Base-by-base conservation (phyloP, 1,139 yeast species). In the Petasospora rhodanensis region DNA sequence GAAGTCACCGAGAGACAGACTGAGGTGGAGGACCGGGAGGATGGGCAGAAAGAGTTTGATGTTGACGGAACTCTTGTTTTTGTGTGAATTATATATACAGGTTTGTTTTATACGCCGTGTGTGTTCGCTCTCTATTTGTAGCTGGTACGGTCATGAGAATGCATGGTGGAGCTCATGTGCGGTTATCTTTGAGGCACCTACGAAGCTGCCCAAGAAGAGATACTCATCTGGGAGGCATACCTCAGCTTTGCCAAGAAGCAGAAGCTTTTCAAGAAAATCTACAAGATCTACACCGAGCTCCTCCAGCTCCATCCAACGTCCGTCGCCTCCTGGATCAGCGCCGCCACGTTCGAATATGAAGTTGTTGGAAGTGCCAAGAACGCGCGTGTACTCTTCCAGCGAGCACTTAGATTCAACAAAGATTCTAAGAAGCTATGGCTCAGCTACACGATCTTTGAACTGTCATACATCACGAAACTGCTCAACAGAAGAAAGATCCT, bases 271-370 rank as follows among this genome's bases (percentile, higher is more conserved):
- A 81, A 83, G 48, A 80, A 80, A 28, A 76, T 86, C n/a, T 87
- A 85, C 55, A 79, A 76, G 46, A 78, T 86, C 7, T 86, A 87
- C 56, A 79, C 93, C 3, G 73, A 77, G 40, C 66, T 91, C 48
- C 67, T 93, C 48, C 87, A 81, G 59, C 64, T 86, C 43, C 97
- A 91, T 54, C 97, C 98, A n/a, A 73, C 85, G 34, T 84, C 87
- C 52, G 74, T 87, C 2, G 81, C 80, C 49, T 84, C 93, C 11
- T 93, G 98, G 98, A 74, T 91, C 33, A 75, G 87, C 51, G 96
- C 96, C 16, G 96, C 97, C 29, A 85, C 85, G 55, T 87, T 86
- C 58, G 97, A 93, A 61, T 79, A 85, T 51, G 96, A 91, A 50
- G 73, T 72, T 26, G 87, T 91, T 58, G 84, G 91, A 31, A 84